phyloP scores from a whole-genome alignment of 2,329 filamentous ascomycete species.

The Fusarium camptoceras region DNA sequence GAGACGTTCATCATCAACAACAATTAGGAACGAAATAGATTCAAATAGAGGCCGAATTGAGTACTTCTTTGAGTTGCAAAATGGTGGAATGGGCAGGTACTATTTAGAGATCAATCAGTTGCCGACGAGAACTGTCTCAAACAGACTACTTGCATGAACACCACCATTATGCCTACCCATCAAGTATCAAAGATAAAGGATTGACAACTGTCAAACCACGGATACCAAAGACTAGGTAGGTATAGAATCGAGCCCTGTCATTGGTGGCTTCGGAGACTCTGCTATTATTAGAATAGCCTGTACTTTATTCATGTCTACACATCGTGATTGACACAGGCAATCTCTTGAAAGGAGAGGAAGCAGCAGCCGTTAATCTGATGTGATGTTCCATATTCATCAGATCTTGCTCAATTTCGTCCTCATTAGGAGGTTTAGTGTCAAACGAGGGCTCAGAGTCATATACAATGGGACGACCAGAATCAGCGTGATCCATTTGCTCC shows the following conservation, averaged over 20 bases:
- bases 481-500: background rate
- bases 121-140: constrained; percentile 18
- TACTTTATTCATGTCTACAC: background rate
- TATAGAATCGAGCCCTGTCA: background rate
- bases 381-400: background rate
- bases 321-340: background rate
- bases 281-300: background rate
- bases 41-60: background rate
- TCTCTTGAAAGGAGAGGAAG: background rate
- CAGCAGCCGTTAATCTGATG: background rate
- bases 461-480: background rate
- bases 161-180: background rate
- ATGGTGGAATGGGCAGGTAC: background rate
- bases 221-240: background rate
- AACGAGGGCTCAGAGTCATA: background rate
- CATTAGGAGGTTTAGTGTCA: background rate
- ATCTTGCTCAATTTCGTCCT: background rate
- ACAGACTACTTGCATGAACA: constrained; percentile 7
- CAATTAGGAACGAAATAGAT: background rate
- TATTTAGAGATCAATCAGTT: constrained; percentile 1
- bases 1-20: background rate
- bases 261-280: background rate
- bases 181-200: background rate
- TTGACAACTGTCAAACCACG: background rate
- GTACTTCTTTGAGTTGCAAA: background rate